These are phyloP conservation scores for Alisma plantagoaquatica DNA, from an alignment of 106 monocot species.

Conservation along the genomic window DNA sequence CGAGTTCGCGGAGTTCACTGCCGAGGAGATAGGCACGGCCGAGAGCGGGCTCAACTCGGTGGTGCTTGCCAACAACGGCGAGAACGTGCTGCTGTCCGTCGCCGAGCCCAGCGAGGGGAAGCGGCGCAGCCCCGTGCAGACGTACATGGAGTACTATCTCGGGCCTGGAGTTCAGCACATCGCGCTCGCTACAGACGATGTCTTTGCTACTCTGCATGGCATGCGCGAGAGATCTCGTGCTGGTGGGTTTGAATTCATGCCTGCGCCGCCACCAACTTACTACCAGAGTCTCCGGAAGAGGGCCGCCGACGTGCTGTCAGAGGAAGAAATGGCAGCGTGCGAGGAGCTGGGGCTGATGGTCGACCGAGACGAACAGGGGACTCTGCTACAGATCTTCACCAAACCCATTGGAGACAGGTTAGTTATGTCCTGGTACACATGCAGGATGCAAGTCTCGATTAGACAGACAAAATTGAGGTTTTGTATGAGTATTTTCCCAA, in stretches of 20 bases:
- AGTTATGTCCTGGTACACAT: no score
- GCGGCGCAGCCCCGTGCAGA: conserved; percentile 83
- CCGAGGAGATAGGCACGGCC: conserved; percentile 78
- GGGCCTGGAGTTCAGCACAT: conserved; percentile 87
- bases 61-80: conserved; percentile 85
- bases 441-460: no score
- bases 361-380: conserved; percentile 85
- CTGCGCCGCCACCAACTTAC: conserved; percentile 69
- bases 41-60: conserved; percentile 91
- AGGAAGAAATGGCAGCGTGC: conserved; percentile 78
- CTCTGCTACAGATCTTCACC: conserved; percentile 88
- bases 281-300: conserved; percentile 54
- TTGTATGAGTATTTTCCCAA: no score
- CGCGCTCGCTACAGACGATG: conserved; percentile 51
- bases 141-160: conserved; percentile 70
- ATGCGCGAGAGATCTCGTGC: conserved; percentile 30
- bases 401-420: conserved; percentile 96
- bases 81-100: conserved; percentile 62
- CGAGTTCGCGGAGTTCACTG: conserved; percentile 87
- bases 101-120: conserved; percentile 81
- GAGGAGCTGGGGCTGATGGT: conserved; percentile 77
- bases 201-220: conserved; percentile 43
- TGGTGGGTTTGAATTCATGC: conserved; percentile 88
- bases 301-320: conserved; percentile 55
- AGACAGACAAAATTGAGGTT: no score